Conservation (phyloP, 2,329 filamentous ascomycete genomes). For the Paramyrothecium sp. region DNA sequence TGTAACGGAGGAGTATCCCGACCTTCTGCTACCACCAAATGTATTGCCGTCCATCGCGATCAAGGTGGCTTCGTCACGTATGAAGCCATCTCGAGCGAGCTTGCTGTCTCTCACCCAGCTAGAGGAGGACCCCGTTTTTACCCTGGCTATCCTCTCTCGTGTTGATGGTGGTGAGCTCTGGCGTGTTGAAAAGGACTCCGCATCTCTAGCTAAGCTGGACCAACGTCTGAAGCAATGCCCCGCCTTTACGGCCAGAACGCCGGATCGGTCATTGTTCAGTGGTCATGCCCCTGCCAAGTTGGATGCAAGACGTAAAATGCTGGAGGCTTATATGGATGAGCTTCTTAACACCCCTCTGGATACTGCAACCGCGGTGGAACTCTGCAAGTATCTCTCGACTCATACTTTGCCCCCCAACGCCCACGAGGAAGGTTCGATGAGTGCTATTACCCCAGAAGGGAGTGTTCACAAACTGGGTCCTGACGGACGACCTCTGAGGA, state of each 20-base stretch:
- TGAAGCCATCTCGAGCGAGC: constrained; percentile 87
- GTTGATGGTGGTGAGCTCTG: constrained; percentile 78
- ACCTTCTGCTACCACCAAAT: constrained; percentile 82
- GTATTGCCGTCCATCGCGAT: constrained; percentile 83
- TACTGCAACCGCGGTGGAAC: constrained; percentile 69
- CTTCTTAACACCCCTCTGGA: constrained; percentile 82
- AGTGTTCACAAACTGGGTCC: constrained; percentile 45
- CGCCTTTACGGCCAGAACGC: constrained; percentile 72
- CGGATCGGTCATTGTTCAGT: constrained; percentile 82
- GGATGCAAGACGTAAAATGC: constrained; percentile 76
- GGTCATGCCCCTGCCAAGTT: constrained; percentile 93
- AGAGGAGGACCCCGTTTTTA: constrained; percentile 94
- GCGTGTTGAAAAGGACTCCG: constrained; percentile 90
- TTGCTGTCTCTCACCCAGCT: constrained; percentile 75
- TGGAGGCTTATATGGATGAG: constrained; percentile 84
- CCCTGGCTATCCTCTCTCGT: constrained; percentile 79
- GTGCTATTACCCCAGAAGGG: constrained; percentile 18
- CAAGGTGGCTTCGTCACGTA: constrained; percentile 87
- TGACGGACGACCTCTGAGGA: constrained; percentile 69
- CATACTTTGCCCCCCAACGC: constrained; percentile 61
- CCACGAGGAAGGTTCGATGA: constrained; percentile 46
- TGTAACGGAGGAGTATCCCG: constrained; percentile 82
- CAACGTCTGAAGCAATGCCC: constrained; percentile 72
- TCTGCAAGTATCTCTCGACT: constrained; percentile 84
- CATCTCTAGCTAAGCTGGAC: constrained; percentile 79